These are phyloP conservation scores for Fusarium austroafricanum DNA, from an alignment of 2,329 filamentous ascomycete species.

Conservation along the genomic window DNA sequence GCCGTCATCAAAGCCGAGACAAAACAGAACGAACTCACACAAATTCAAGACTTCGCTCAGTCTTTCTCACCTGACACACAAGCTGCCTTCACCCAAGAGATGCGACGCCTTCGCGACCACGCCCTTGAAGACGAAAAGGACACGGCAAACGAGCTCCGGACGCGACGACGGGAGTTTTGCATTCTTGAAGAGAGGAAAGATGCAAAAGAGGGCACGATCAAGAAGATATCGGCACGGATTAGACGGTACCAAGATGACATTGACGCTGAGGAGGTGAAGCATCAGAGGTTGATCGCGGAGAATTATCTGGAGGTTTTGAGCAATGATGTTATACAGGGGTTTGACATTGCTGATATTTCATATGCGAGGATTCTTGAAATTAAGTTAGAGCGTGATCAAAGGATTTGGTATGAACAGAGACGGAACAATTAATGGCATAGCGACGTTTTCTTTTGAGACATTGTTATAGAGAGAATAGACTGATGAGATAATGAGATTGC, in stretches of 20 bases:
- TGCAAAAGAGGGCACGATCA: background rate
- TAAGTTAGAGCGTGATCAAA: conserved; percentile 2
- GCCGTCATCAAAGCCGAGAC: background rate
- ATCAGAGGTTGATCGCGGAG: conserved; percentile 11
- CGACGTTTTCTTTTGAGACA: background rate
- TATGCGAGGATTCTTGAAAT: conserved; percentile 10
- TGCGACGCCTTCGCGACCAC: background rate
- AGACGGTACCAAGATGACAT: conserved; percentile 9
- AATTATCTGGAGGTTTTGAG: conserved; percentile 7
- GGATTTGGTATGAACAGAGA: background rate
- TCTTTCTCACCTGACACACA: conserved; percentile 6
- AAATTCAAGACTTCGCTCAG: background rate
- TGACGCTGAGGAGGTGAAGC: conserved; percentile 3
- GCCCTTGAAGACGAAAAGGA: background rate
- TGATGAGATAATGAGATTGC: background rate
- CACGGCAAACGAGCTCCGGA: background rate
- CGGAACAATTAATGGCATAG: background rate
- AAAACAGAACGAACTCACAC: conserved; percentile 5
- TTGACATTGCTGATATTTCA: background rate
- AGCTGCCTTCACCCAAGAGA: conserved; percentile 1
- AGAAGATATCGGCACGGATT: background rate
- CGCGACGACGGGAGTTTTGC: background rate
- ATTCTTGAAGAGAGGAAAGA: conserved; percentile 1
- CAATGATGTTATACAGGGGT: conserved; percentile 2
- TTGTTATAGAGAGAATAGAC: background rate